Evolutionary conservation across 495 filamentous ascomycete genomes (phyloP), one percentile per base, ranked within the genome.

Genomic region (Xylona heveae): DNA sequence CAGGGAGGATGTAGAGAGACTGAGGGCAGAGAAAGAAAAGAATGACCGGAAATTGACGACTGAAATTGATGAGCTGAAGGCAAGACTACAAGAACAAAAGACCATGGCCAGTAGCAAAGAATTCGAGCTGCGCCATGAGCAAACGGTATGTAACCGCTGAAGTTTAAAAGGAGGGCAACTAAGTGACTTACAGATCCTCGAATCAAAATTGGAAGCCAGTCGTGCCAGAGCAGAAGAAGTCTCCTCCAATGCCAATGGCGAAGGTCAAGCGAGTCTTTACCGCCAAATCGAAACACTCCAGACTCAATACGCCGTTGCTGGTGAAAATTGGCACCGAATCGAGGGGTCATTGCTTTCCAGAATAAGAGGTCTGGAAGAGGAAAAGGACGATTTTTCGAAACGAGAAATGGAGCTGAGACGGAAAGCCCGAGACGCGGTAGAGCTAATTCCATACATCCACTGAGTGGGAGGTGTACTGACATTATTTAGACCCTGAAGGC

Each of bases 241-340:
- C 3, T 83, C 82, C 0, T 82, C 81, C 4, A 77, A 81, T 13
- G 64, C 68, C 24, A 65, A 65, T 4, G 76, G 82, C 5, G 83
- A 95, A 46, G 71, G 78, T 0, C 82, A 91, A 42, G 80, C 75
- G 15, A 93, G 94, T 47, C 60, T 99, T 15, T 58, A 94, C 14
- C 70, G 90, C 27, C 90, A 95, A 52, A 71, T 95, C 19, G 90
- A 99, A 59, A 94, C 80, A 2, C 54, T 99, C 30, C 90, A 95
- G 53, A 85, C 77, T 3, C 90, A 99, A 51, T 91, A 99, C 50
- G 74, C 81, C 0, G 69, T 82, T 31, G 88, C 90, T 2, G 85
- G 78, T 38, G 83, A 91, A 42, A 99, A 95, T 48, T 99, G 90
- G 90, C 83, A 94, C 38, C 78, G 82, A 0, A 78, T 95, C 28